phyloP scores from a whole-genome alignment of 306 rosid genomes.

The Bauhinia variegata region DNA sequence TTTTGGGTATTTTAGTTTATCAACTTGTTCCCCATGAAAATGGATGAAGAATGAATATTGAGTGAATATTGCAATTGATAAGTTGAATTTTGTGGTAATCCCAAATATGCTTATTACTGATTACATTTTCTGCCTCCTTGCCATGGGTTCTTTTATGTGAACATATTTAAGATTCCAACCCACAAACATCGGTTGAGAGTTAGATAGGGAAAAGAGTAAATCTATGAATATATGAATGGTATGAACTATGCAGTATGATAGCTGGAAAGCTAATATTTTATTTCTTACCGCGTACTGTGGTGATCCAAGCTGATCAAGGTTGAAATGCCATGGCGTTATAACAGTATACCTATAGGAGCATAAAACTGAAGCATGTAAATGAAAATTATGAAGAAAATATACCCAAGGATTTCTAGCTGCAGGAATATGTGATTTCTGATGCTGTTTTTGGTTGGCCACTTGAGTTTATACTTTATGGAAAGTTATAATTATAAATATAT shows the following conservation, averaged over 20 bases:
- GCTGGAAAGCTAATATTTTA: neutral
- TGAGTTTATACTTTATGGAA: constrained; percentile 4
- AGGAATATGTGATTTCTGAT: neutral
- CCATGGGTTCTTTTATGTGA: no score
- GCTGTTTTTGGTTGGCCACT: neutral
- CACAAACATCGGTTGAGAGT: neutral
- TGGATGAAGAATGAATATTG: neutral
- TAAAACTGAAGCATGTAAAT: neutral
- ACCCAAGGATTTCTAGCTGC: neutral
- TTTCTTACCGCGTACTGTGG: neutral
- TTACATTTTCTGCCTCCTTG: no score
- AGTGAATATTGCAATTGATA: neutral
- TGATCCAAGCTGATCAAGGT: neutral
- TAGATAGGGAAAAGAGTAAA: neutral
- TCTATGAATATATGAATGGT: neutral
- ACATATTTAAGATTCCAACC: neutral
- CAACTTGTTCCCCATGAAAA: neutral
- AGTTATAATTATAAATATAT: no score
- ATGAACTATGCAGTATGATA: neutral
- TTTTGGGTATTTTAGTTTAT: neutral
- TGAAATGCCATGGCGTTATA: neutral
- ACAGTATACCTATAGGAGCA: neutral
- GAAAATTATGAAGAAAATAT: neutral
- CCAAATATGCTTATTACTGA: no score
- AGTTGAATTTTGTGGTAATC: neutral